Base-by-base conservation (phyloP, 352 stramenopile species). In the Achlya hypogyna region DNA sequence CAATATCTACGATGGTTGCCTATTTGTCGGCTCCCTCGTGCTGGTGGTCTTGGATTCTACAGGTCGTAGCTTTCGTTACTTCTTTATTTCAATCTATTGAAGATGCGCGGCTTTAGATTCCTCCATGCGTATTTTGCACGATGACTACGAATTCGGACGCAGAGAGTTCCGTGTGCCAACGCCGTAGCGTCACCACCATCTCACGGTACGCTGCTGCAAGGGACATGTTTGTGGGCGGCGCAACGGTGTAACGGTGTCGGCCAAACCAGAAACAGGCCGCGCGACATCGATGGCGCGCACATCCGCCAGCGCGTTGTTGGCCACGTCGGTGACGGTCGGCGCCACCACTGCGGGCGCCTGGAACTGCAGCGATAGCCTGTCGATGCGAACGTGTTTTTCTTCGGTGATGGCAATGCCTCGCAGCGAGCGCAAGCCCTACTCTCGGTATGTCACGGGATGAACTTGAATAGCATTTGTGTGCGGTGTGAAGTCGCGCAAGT, bases 371-470 rank as follows among this genome's bases (percentile, higher is more conserved):
- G 60, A 67, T n/a, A 58, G n/a, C 12, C 60, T 22, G 14, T 56
- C 10, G 31, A 56, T 56, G 10, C 31, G 29, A 18, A 67, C 31
- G 20, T 67, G 12, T 9, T 42, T 58, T 1, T 49, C 60, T 38
- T 67, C 60, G 10, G 60, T 47, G 22, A 67, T 67, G 9, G 42
- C 60, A 45, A 67, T 45, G 5, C 60, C 60, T 23, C 60, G 60
- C n/a, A 67, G 51, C 34, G 60, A 67, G 12, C 42, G n/a, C 8
- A 67, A 27, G 4, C 60, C 60, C 60, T 67, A 58, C 34, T 27
- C 20, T 25, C 5, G 5, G 28, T 42, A n/a, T n/a, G n/a, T n/a
- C n/a, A n/a, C n/a, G n/a, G n/a, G n/a, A n/a, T n/a, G n/a, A n/a
- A n/a, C n/a, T n/a, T n/a, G n/a, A n/a, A n/a, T n/a, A n/a, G n/a